Percentiles rank a stretch among this genome's conserved stretches.
Conservation (phyloP, 2,329 filamentous ascomycete genomes). For the Sporothrix variecibatus region DNA sequence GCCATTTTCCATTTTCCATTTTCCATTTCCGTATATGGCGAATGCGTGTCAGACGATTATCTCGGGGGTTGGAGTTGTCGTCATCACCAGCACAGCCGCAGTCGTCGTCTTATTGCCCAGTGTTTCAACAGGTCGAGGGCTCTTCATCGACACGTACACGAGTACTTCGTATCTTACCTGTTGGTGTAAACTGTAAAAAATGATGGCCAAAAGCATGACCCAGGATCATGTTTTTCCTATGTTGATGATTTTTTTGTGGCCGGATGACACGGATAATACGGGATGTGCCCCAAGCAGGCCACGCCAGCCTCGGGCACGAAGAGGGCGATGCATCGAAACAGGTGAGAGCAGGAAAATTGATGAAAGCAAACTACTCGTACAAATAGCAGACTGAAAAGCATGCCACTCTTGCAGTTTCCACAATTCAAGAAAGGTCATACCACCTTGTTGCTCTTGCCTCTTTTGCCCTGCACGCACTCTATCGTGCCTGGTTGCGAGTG, state of each 20-base stretch:
- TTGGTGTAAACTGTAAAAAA: not conserved
- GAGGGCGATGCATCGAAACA: not conserved
- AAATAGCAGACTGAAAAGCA: not conserved
- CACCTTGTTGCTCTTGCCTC: not conserved
- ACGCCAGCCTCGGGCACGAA: conserved; percentile 7
- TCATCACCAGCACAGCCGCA: conserved; percentile 7
- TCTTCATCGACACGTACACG: not conserved
- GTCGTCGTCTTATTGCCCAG: not conserved
- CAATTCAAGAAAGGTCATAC: not conserved
- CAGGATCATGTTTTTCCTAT: not conserved
- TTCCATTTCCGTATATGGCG: not conserved
- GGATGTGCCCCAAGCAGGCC: not conserved
- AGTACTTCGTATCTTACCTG: not conserved
- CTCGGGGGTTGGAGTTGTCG: not conserved
- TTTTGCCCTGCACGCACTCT: not conserved
- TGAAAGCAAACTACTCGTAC: not conserved
- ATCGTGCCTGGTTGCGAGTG: not conserved
- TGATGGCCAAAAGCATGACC: not conserved
- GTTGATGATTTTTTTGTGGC: not conserved
- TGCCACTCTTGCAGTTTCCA: not conserved
- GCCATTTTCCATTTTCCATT: not conserved
- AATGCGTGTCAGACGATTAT: not conserved
- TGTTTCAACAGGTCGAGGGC: not conserved
- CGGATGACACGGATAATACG: conserved; percentile 1
- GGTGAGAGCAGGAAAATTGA: not conserved